Conservation (phyloP, 176 grass and related monocot species). For the Hsuehochloa calcarea region DNA sequence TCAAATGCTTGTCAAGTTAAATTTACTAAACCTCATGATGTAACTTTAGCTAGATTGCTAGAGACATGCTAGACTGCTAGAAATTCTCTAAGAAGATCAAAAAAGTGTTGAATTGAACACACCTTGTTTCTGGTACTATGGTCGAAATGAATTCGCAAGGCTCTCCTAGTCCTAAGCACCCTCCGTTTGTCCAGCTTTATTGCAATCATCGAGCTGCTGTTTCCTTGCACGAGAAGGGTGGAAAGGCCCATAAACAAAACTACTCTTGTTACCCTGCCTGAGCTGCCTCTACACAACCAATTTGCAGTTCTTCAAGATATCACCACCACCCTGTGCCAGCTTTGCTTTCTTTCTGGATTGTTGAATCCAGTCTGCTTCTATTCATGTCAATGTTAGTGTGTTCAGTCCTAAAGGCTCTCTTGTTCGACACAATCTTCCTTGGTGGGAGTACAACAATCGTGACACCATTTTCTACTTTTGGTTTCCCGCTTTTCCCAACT, state of each 20-base stretch:
- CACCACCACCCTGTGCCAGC: slow-evolving; percentile 19
- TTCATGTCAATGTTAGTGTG: slow-evolving; percentile 64
- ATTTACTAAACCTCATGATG: not conserved
- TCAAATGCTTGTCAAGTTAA: not conserved
- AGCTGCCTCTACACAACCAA: slow-evolving; percentile 49
- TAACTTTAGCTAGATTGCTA: not conserved
- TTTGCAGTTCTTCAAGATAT: slow-evolving; percentile 45
- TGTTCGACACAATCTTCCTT: slow-evolving; percentile 40
- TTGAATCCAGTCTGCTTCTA: slow-evolving; percentile 36
- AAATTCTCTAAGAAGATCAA: not conserved
- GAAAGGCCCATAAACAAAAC: slow-evolving; percentile 86
- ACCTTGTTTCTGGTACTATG: slow-evolving; percentile 86
- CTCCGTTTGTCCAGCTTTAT: slow-evolving; percentile 35
- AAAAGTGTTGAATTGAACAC: slow-evolving; percentile 12
- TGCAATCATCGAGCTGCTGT: slow-evolving; percentile 27
- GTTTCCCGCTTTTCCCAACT: slow-evolving; percentile 50
- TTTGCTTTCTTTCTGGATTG: slow-evolving; percentile 46
- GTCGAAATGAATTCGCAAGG: slow-evolving; percentile 59
- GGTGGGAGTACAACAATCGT: slow-evolving; percentile 27
- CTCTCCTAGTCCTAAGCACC: slow-evolving; percentile 58
- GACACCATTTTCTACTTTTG: slow-evolving; percentile 37
- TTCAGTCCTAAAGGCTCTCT: slow-evolving; percentile 82
- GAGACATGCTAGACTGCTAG: not conserved
- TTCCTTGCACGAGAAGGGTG: slow-evolving; percentile 55
- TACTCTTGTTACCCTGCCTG: slow-evolving; percentile 39